Evolutionary conservation across 192 early-diverging fungal genomes (phyloP), one percentile per base, ranked within the genome.

Genomic region (Backusella tarrabulga): DNA sequence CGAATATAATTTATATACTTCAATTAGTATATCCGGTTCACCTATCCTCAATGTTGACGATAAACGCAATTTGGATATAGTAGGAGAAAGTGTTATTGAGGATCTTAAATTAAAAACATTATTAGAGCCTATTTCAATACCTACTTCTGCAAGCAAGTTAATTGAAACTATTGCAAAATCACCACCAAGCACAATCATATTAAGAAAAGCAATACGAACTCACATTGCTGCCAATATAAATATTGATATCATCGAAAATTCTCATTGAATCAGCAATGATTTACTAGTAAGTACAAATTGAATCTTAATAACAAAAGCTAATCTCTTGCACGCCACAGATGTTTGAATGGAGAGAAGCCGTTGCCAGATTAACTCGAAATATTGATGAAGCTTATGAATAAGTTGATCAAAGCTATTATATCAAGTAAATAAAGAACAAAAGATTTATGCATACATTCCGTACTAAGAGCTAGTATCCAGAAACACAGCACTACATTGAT

Each of bases 251-350:
- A 68, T 68, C 17, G 67, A 36, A 68, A 36, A 19, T 34, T 38
- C 2, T 35, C 35, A 68, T 68, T 38, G 67, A 68, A 35, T 36
- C 17, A 36, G 4, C 32, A 36, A n/a, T 35, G 67, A 68, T 36
- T 68, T 35, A 68, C 67, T 68, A 68, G 67, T 68, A 68, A 36
- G n/a, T 68, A 68, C 15, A 68, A 36, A n/a, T 35, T 68, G 14
- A 36, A 68, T 38, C 67, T n/a, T 15, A 34, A 35, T 68, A 36
- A 6, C 32, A 35, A 50, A 50, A 50, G 44, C 44, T 50, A 50
- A 50, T 50, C 44, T 50, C 44, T 50, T 50, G 44, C 17, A 50
- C 44, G 19, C 44, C 44, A 50, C 44, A 50, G 11, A 50, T 50
- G 44, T 50, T 50, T 50, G 44, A 50, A 50, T 50, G 44, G 44